These are phyloP conservation scores for Brassica balearica DNA, from an alignment of 441 rosid species.

Conservation along the genomic window DNA sequence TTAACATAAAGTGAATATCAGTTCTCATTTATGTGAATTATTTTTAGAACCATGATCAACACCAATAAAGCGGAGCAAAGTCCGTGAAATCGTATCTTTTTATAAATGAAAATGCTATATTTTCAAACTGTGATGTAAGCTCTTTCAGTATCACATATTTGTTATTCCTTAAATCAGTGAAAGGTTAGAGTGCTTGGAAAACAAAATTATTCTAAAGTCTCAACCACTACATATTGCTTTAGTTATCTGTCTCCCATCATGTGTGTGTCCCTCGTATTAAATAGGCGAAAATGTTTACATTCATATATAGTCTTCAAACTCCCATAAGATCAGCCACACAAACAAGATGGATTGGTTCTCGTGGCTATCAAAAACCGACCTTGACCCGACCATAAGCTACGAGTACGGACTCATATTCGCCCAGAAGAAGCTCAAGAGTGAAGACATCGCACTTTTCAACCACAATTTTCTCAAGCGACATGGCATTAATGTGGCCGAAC, in stretches of 20 bases:
- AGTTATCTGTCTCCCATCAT: slow-evolving; percentile 16
- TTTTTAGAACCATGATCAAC: not conserved
- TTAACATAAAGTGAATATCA: too few species aligned
- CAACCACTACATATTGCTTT: slow-evolving; percentile 34
- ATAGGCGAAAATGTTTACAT: not conserved
- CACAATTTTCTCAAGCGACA: slow-evolving; percentile 75
- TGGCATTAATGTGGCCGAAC: slow-evolving; percentile 77
- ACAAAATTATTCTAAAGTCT: not conserved
- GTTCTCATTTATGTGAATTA: not conserved
- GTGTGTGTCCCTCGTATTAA: slow-evolving; percentile 4
- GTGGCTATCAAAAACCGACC: slow-evolving; percentile 69
- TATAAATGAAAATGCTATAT: not conserved
- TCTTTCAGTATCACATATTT: not conserved
- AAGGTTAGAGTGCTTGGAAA: slow-evolving; percentile 9
- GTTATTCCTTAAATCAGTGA: not conserved
- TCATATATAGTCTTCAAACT: slow-evolving; percentile 10
- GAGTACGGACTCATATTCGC: slow-evolving; percentile 66
- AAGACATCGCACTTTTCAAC: slow-evolving; percentile 68
- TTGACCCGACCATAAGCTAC: slow-evolving; percentile 67
- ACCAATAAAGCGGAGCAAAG: not conserved
- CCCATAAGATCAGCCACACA: slow-evolving; percentile 22
- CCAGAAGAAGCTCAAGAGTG: slow-evolving; percentile 64
- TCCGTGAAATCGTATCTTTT: not conserved
- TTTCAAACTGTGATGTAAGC: slow-evolving; percentile 5
- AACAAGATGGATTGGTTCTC: slow-evolving; percentile 80